Conservation (phyloP, 257 asterid genomes). For the Euphrasia confusa region DNA sequence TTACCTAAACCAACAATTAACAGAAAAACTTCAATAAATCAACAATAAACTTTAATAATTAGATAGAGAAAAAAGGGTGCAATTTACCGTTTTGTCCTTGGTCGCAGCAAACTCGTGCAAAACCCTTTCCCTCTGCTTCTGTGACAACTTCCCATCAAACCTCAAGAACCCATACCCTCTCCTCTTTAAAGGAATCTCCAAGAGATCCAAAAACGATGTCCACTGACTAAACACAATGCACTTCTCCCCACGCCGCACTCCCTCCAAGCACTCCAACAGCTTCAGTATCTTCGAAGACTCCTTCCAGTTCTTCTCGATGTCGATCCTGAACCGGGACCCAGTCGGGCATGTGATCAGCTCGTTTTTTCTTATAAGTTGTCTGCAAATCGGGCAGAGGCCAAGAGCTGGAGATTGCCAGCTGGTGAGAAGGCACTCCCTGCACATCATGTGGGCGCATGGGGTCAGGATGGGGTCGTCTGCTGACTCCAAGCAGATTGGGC, state of each 20-base stretch:
- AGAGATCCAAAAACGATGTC: slow-evolving; percentile 74
- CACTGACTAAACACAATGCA: slow-evolving; percentile 84
- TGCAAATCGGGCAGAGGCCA: slow-evolving; percentile 73
- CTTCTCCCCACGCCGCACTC: slow-evolving; percentile 50
- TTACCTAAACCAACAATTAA: slow-evolving; percentile 32
- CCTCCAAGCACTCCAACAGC: slow-evolving; percentile 56
- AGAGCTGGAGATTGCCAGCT: slow-evolving; percentile 60
- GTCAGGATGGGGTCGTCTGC: slow-evolving; percentile 84
- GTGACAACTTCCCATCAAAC: slow-evolving; percentile 70
- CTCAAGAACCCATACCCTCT: slow-evolving; percentile 50
- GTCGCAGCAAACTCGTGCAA: slow-evolving; percentile 74
- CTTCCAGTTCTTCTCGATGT: slow-evolving; percentile 65
- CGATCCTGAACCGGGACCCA: slow-evolving; percentile 46
- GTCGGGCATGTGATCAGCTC: slow-evolving; percentile 75
- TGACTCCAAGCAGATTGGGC: slow-evolving; percentile 86
- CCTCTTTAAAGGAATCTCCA: slow-evolving; percentile 56
- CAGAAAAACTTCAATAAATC: neutral
- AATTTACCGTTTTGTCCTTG: slow-evolving; percentile 46
- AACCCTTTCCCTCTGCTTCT: slow-evolving; percentile 59
- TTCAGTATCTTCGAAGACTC: slow-evolving; percentile 67
- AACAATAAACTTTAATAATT: too few relatives aligned
- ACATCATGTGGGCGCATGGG: slow-evolving; percentile 85
- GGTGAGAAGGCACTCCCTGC: slow-evolving; percentile 71
- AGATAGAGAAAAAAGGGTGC: neutral
- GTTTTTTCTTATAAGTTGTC: slow-evolving; percentile 46